These are phyloP conservation scores for Yamadazyma epiphylla DNA, from an alignment of 1,139 yeast genomes.

Conservation along the genomic window DNA sequence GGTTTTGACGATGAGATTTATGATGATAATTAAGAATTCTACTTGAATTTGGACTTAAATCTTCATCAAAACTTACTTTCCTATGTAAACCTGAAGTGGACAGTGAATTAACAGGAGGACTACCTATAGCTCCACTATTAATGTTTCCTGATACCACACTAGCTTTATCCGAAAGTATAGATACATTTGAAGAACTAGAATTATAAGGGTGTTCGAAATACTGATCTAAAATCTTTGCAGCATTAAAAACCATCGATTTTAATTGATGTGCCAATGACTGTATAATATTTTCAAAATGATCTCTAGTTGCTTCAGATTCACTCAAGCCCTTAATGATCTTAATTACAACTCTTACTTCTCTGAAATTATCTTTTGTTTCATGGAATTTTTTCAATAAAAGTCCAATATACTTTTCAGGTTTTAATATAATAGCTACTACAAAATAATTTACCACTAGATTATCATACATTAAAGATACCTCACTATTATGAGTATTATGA, in stretches of 20 bases:
- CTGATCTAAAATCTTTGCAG: conserved; percentile 25
- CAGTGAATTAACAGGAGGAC: no score
- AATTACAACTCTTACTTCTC: conserved; percentile 28
- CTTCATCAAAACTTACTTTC: conserved; percentile 10
- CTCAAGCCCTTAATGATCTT: conserved; percentile 38
- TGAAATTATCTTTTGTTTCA: conserved; percentile 24
- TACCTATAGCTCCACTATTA: no score
- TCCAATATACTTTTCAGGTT: conserved; percentile 31
- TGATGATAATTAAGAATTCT: conserved; percentile 3
- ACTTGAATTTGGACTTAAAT: conserved; percentile 8
- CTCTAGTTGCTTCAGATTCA: conserved; percentile 24
- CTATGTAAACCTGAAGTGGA: conserved; percentile 4
- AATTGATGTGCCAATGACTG: conserved; percentile 18
- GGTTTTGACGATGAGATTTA: conserved; percentile 3
- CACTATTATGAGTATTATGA: conserved; percentile 10
- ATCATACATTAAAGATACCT: conserved; percentile 11
- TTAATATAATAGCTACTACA: conserved; percentile 40
- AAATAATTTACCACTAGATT: conserved; percentile 35
- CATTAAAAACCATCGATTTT: conserved; percentile 27
- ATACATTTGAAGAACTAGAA: conserved; percentile 7
- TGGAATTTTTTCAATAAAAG: conserved; percentile 22
- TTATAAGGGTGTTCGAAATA: conserved; percentile 13
- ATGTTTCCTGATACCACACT: conserved; percentile 7
- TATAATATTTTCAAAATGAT: conserved; percentile 22
- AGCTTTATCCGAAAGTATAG: conserved; percentile 9